Base-by-base conservation (phyloP, 1,284 basidiomycete genomes). In the Sporisorium exsertum region DNA sequence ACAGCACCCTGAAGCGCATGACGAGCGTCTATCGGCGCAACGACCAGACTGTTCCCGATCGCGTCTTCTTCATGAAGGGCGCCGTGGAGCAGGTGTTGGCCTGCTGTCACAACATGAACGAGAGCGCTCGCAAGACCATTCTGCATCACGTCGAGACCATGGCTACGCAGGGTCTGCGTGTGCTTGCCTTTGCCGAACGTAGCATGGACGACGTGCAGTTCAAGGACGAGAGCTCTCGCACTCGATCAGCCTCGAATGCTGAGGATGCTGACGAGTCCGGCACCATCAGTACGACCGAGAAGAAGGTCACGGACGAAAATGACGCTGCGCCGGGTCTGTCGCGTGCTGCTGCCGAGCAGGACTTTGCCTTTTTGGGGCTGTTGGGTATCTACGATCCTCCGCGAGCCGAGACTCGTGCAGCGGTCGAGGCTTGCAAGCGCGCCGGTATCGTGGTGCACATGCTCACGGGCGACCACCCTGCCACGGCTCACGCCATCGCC, bases 361-460 rank as follows among this genome's bases (percentile, higher is more conserved):
- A 77, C 37, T 77, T 83, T 57, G 70, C 43, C 33, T 81, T 83
- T 43, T 60, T 83, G 13, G 81, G 81, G 50, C 72, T 83, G 7
- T 84, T 64, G 69, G 81, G 80, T 45, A 71, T 82, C 45, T 81
- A 81, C 62, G 81, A 82, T 58, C 80, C 81, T 54, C 81, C 81
- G 3, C 72, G 81, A 24, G 73, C 76, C n/a, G 78, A 81, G 60
- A 79, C 81, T 12, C 73, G 77, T n/a, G 73, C 68, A 4, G 74
- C 80, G 18, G 79, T 82, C 24, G 69, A 79, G 53, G 73, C 81
- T 18, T 82, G 81, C 53, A 78, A 77, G 52, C 59, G 63, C 18
- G 81, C 81, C 18, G 81, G 81, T 22, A 81, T 82, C 51, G 61
- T 74, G 8, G 81, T 82, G 2, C 77, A 77, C 64, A 82, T 82